Conservation (phyloP, 139 green algal genomes). For the Pycnococcus provasolii region DNA sequence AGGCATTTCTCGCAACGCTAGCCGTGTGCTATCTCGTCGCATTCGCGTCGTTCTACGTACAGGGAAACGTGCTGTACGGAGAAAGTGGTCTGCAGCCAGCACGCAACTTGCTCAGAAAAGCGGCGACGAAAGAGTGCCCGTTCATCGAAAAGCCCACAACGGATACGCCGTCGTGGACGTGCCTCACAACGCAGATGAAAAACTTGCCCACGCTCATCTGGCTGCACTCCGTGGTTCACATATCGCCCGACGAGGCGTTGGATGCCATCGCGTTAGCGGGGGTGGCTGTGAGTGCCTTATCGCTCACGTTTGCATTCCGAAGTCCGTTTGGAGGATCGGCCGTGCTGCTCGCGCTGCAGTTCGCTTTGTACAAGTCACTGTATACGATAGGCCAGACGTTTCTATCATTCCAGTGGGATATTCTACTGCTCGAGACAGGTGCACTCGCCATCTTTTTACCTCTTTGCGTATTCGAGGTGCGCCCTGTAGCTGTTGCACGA, state of each 20-base stretch:
- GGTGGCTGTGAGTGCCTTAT: background rate
- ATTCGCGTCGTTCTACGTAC: background rate
- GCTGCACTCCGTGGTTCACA: background rate
- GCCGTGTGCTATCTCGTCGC: background rate
- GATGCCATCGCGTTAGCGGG: background rate
- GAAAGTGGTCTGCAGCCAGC: background rate
- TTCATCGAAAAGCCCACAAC: background rate
- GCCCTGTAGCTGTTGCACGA: background rate
- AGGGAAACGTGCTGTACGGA: background rate
- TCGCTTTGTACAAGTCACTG: conserved; percentile 18
- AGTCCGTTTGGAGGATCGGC: background rate
- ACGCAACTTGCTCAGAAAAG: background rate
- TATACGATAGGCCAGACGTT: conserved; percentile 20
- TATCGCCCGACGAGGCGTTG: background rate
- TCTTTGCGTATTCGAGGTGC: background rate
- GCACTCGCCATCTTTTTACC: conserved; percentile 7
- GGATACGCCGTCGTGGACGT: no score
- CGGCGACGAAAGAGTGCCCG: background rate
- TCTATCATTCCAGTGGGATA: conserved; percentile 34
- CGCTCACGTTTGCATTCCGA: background rate
- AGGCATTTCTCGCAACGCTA: background rate
- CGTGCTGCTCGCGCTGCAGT: background rate
- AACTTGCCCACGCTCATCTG: background rate
- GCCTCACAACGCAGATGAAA: background rate
- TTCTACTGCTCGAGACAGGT: conserved; percentile 29